phyloP scores from a whole-genome alignment of 2,329 filamentous ascomycete genomes.

The Pseudogymnoascus destructans region DNA sequence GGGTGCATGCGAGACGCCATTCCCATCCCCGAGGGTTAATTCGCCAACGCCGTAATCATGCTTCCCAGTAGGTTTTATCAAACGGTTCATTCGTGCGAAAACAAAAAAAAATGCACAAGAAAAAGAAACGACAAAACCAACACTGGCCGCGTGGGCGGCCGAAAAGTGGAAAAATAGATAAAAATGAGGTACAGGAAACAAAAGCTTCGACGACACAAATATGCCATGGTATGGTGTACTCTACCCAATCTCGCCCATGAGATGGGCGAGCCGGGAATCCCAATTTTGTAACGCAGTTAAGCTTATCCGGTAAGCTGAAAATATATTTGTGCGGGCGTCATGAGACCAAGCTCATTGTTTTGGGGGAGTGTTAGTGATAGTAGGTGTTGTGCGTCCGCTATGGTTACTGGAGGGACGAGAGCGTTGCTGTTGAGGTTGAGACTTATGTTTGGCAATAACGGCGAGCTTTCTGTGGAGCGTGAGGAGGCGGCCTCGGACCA shows the following conservation, averaged over 20 bases:
- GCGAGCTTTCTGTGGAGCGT: conserved; percentile 47
- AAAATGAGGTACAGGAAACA: conserved; percentile 1
- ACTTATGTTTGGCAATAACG: conserved; percentile 40
- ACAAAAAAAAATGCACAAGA: conserved; percentile 4
- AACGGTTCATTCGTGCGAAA: not conserved
- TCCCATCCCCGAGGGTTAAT: conserved; percentile 6
- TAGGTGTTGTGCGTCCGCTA: conserved; percentile 25
- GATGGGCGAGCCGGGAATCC: not conserved
- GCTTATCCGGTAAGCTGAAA: conserved; percentile 5
- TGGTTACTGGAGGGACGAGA: conserved; percentile 22
- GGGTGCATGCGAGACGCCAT: not conserved
- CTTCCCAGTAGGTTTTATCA: conserved; percentile 4
- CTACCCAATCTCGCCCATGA: not conserved
- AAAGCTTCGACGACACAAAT: not conserved
- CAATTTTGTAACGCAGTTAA: not conserved
- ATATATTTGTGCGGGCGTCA: not conserved
- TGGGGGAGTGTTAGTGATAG: conserved; percentile 23
- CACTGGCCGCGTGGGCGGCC: not conserved
- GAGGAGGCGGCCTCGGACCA: conserved; percentile 44
- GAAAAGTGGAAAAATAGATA: not conserved
- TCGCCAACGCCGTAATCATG: conserved; percentile 5
- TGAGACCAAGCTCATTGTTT: conserved; percentile 1
- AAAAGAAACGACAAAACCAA: not conserved
- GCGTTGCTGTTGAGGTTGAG: conserved; percentile 19
- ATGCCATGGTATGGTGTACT: not conserved